phyloP scores from a whole-genome alignment of 305 asterid genomes.

The Fraxinus baroniana region DNA sequence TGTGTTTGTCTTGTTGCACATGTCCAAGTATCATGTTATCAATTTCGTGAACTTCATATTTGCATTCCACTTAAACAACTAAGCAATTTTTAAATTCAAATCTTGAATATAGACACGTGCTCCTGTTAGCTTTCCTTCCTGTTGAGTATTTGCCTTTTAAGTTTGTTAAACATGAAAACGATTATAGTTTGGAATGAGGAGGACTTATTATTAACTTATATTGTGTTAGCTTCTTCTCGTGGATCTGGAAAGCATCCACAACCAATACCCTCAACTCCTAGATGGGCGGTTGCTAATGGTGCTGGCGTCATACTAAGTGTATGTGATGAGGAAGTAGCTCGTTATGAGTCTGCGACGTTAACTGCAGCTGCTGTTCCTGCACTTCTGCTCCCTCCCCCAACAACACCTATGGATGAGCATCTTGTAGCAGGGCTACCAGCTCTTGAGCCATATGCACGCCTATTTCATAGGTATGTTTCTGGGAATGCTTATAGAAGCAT shows the following conservation, averaged over 20 bases:
- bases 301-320: constrained; percentile 99
- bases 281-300: constrained; percentile 99
- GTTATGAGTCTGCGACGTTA: constrained; percentile 91
- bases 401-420: constrained; percentile 99
- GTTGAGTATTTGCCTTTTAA: not conserved
- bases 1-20: not conserved
- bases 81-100: not conserved
- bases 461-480: constrained; percentile 73
- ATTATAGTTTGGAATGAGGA: constrained; percentile 14
- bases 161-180: constrained; percentile 10
- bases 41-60: not conserved
- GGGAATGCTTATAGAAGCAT: constrained; percentile 18
- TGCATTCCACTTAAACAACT: not conserved
- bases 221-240: constrained; percentile 72
- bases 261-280: constrained; percentile 91
- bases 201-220: constrained; percentile 13
- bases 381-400: constrained; percentile 97
- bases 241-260: constrained; percentile 99
- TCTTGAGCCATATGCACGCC: constrained; percentile 97
- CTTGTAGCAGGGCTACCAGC: constrained; percentile 98
- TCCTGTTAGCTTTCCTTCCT: constrained; percentile 4
- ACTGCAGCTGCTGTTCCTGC: constrained; percentile 99
- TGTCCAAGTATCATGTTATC: not conserved
- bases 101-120: not conserved
- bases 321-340: constrained; percentile 98